These are phyloP conservation scores for Scorias spongiosa DNA, from an alignment of 2,329 filamentous ascomycete genomes.

Conservation along the genomic window DNA sequence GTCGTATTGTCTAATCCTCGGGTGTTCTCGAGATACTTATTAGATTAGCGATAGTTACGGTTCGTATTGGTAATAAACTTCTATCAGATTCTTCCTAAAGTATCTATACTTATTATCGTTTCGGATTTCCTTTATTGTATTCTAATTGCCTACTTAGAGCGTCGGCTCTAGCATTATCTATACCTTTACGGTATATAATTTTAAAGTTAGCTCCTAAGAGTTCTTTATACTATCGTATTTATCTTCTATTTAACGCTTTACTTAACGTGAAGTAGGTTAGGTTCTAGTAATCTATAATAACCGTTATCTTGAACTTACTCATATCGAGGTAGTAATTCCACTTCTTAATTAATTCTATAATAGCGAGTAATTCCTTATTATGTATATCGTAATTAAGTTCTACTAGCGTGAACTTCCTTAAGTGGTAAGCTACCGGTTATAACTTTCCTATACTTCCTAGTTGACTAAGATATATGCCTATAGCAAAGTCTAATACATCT, in stretches of 20 bases:
- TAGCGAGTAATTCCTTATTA: not conserved
- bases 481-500: not conserved
- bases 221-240: not conserved
- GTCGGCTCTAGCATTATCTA: not conserved
- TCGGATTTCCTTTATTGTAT: not conserved
- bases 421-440: constrained; percentile 7
- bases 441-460: constrained; percentile 1
- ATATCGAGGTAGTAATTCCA: not conserved
- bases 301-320: not conserved
- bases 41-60: not conserved
- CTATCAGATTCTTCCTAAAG: not conserved
- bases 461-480: constrained; percentile 2
- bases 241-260: not conserved
- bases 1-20: not conserved
- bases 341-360: not conserved
- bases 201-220: not conserved
- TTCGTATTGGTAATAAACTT: not conserved
- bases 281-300: not conserved
- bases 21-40: not conserved
- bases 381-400: constrained; percentile 6
- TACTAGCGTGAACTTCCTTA: constrained; percentile 3
- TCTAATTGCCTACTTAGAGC: not conserved
- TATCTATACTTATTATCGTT: not conserved
- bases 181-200: not conserved
- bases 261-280: not conserved